Evolutionary conservation across 2,329 filamentous ascomycete genomes (phyloP), one percentile per base, ranked within the genome.

Genomic region (Ophiostoma tasmaniense): DNA sequence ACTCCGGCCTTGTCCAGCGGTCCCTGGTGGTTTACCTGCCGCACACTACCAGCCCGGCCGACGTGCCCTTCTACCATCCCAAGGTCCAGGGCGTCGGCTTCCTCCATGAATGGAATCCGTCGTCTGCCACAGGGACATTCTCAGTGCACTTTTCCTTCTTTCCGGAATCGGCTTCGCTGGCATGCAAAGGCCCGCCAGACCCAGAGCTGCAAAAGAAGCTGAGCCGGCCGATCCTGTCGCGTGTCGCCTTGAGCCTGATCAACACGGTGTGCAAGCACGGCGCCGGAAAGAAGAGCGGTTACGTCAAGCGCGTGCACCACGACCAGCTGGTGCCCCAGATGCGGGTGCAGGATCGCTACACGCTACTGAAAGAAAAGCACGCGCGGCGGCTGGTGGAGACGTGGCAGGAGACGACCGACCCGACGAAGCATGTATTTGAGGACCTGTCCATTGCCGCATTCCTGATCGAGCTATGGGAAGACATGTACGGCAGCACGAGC

Each of bases 391-490:
- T 99, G 14, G 89, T 93, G 17, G 78, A 85, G n/a, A 80, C 79
- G 1, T 99, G 94, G 95, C 88, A 88, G 17, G 95, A 98, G 80
- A 85, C 85, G 67, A 98, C 93, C 0, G 93, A 96, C 76, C 91
- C 93, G 0, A 82, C 82, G 20, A 99, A 98, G 77, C 93, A 98
- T 76, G 92, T 98, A 2, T 98, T 97, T 78, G 95, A 99, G 76
- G 94, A 98, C 76, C 80, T 99, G 25, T 86, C 88, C 3, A 97
- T 99, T 71, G 91, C 94, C 0, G 91, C 94, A 0, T 99, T 97
- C 74, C 81, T 98, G 67, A 91, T 98, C 33, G 93, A 97, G 80
- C 80, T 98, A 1, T 99, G 95, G 95, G 80, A 81, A 14, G 87
- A 90, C 70, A 94, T 97, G 88, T 98, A 98, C 76, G 75, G 74